These are phyloP conservation scores for Mycena filopes DNA, from an alignment of 768 basidiomycete species.

Conservation along the genomic window DNA sequence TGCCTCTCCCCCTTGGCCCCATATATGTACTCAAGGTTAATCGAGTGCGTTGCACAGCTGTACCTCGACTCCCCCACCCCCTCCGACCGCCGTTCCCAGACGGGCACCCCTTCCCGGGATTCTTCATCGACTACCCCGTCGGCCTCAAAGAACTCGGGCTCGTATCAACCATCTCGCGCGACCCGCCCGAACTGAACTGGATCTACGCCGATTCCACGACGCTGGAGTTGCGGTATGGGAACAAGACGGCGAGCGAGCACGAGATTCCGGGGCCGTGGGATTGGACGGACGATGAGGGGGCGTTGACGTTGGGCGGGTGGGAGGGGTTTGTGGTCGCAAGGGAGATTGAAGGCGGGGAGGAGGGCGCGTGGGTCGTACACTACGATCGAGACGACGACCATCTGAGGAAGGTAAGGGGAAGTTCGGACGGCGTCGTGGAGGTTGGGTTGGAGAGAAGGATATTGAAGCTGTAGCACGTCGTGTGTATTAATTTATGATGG, in stretches of 20 bases:
- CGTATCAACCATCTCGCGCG: conserved; percentile 43
- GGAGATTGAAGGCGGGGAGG: conserved; percentile 35
- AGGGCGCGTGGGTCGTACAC: conserved; percentile 36
- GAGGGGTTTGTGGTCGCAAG: conserved; percentile 43
- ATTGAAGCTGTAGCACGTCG: conserved; percentile 8
- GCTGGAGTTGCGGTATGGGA: conserved; percentile 42
- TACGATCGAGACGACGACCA: conserved; percentile 42
- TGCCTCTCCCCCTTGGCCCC: not conserved
- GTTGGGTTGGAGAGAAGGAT: conserved; percentile 34
- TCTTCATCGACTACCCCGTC: conserved; percentile 44
- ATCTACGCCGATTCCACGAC: conserved; percentile 42
- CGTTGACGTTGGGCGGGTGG: conserved; percentile 38
- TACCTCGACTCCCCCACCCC: conserved; percentile 42
- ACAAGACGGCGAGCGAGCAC: conserved; percentile 40
- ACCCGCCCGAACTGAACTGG: conserved; percentile 48
- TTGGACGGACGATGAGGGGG: conserved; percentile 41
- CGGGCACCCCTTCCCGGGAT: conserved; percentile 45
- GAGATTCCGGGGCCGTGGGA: conserved; percentile 45
- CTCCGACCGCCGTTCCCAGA: conserved; percentile 37
- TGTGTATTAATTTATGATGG: no score
- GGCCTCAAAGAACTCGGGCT: conserved; percentile 40
- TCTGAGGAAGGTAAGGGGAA: conserved; percentile 27
- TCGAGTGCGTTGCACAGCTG: no score
- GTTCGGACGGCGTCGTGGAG: conserved; percentile 33
- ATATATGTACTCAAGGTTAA: not conserved